Evolutionary conservation across 1,139 yeast species (phyloP).

Genomic region (Blastobotrys proliferans): DNA sequence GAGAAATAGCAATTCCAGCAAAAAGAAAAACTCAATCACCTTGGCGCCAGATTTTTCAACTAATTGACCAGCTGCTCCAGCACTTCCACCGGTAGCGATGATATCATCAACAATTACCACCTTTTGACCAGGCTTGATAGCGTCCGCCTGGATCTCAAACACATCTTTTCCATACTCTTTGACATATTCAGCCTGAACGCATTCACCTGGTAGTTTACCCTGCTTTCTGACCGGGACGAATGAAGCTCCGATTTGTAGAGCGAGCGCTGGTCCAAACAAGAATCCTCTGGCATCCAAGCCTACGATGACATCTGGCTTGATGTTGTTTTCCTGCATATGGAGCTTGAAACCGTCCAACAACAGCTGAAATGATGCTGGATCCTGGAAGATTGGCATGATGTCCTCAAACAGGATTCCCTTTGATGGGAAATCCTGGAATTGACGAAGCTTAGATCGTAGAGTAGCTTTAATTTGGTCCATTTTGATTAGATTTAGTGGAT

Average conservation of each 20-base stretch:
- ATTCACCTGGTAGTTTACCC: slow-evolving; percentile 91
- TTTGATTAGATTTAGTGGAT: no score
- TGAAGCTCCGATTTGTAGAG: slow-evolving; percentile 82
- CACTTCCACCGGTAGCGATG: slow-evolving; percentile 97
- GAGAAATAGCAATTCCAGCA: slow-evolving; percentile 91
- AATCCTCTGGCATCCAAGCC: slow-evolving; percentile 98
- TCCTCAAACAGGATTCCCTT: slow-evolving; percentile 95
- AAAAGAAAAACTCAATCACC: slow-evolving; percentile 75
- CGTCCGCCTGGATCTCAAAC: slow-evolving; percentile 82
- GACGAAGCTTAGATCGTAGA: slow-evolving; percentile 39
- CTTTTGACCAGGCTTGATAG: slow-evolving; percentile 74
- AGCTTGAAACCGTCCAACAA: slow-evolving; percentile 75
- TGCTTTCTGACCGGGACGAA: slow-evolving; percentile 93
- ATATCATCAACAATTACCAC: slow-evolving; percentile 92
- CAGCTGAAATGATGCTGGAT: slow-evolving; percentile 75
- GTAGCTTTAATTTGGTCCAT: slow-evolving; percentile 19
- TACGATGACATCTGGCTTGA: slow-evolving; percentile 78
- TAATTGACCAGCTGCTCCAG: slow-evolving; percentile 87
- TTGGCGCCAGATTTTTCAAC: slow-evolving; percentile 63
- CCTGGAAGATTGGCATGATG: slow-evolving; percentile 86
- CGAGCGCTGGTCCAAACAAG: slow-evolving; percentile 91
- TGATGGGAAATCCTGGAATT: slow-evolving; percentile 88
- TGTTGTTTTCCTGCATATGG: slow-evolving; percentile 55
- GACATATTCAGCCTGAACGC: slow-evolving; percentile 64
- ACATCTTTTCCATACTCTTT: slow-evolving; percentile 90